Percentiles rank a stretch among this genome's conserved stretches.
phyloP scores from a whole-genome alignment of 208 protist species.

The Crithidia thermophila region DNA sequence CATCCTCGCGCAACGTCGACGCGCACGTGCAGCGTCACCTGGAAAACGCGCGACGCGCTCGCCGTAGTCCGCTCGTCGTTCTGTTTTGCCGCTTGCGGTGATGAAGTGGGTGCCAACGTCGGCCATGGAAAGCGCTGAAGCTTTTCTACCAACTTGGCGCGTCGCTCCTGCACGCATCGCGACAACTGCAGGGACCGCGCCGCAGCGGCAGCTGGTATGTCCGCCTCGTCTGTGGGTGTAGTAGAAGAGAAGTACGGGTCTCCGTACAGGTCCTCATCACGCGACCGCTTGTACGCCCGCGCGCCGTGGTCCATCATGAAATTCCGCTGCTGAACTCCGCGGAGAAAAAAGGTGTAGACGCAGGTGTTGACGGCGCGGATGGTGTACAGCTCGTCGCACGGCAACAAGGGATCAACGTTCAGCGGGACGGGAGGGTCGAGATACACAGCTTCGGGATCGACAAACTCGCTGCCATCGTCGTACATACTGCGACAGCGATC shows the following conservation, averaged over 20 bases:
- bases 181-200: slow-evolving; percentile 18
- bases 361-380: slow-evolving; percentile 55
- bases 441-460: slow-evolving; percentile 41
- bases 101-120: background rate
- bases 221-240: no score
- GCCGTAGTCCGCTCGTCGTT: no score
- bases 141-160: background rate
- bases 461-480: slow-evolving; percentile 8
- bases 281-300: no score
- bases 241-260: no score
- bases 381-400: slow-evolving; percentile 57
- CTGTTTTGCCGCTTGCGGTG: background rate
- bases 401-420: slow-evolving; percentile 59
- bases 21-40: slow-evolving; percentile 22
- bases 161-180: slow-evolving; percentile 17
- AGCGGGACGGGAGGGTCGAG: slow-evolving; percentile 39
- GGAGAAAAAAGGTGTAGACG: slow-evolving; percentile 50
- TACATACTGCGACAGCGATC: background rate
- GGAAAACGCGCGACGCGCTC: background rate
- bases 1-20: slow-evolving; percentile 25
- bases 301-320: no score
- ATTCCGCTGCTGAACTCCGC: slow-evolving; percentile 27
- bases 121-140: background rate
- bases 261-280: no score
- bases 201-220: background rate